phyloP scores from a whole-genome alignment of 1,139 yeast species.

The Debaryomyces fabryi region DNA sequence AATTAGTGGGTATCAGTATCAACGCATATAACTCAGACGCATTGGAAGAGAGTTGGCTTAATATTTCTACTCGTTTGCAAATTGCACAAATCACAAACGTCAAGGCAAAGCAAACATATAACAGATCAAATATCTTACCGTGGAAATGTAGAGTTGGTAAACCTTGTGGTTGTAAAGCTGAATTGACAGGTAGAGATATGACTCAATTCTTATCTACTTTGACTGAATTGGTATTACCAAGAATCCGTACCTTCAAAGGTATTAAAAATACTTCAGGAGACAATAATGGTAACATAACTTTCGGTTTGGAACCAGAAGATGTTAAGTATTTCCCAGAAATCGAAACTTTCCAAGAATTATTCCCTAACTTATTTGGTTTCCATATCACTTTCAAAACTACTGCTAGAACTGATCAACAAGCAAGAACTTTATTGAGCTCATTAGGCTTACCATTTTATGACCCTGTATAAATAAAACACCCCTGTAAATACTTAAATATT shows the following conservation, averaged over 20 bases:
- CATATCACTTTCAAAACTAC: constrained; percentile 84
- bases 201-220: constrained; percentile 83
- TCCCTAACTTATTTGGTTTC: constrained; percentile 87
- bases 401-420: constrained; percentile 90
- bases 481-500: constrained; percentile 7
- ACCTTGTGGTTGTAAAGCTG: constrained; percentile 89
- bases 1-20: constrained; percentile 62
- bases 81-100: constrained; percentile 92
- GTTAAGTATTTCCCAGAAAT: constrained; percentile 89
- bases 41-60: constrained; percentile 69
- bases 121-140: constrained; percentile 78
- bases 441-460: constrained; percentile 75
- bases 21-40: constrained; percentile 82
- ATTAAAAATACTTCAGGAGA: constrained; percentile 80
- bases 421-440: constrained; percentile 82
- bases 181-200: constrained; percentile 79
- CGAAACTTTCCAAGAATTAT: constrained; percentile 85
- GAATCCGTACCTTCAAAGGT: constrained; percentile 87
- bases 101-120: constrained; percentile 73
- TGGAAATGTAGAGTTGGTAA: constrained; percentile 90
- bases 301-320: constrained; percentile 81
- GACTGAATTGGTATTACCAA: constrained; percentile 89
- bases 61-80: constrained; percentile 78
- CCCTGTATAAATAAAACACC: constrained; percentile 10
- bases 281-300: constrained; percentile 78